A percentile compares a stretch with the other conserved stretches of the same genome.
Evolutionary conservation across 108 stramenopile species (phyloP).

Genomic region (Pseudonitzschia delicatissima): DNA sequence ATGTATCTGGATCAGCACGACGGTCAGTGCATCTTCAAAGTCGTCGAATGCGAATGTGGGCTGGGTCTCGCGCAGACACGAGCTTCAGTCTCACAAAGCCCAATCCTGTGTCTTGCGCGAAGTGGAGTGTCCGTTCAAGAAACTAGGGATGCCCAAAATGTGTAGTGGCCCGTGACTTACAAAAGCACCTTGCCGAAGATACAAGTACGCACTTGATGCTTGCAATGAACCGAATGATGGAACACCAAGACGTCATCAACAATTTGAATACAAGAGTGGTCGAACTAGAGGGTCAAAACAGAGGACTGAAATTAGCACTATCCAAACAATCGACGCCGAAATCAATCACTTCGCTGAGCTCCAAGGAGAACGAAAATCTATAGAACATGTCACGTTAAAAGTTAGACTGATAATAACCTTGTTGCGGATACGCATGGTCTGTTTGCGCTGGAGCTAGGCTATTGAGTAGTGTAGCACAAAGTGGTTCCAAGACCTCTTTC

Average conservation of each 20-base stretch:
- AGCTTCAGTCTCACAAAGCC: conserved; percentile 28
- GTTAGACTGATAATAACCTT: conserved; percentile 28
- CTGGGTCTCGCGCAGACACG: conserved; percentile 26
- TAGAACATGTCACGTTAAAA: conserved; percentile 24
- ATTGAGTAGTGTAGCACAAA: conserved; percentile 44
- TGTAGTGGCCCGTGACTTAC: conserved; percentile 44
- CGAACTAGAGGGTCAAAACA: conserved; percentile 39
- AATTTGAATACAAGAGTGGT: conserved; percentile 30
- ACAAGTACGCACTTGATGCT: conserved; percentile 46
- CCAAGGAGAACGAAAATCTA: conserved; percentile 40
- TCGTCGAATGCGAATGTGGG: conserved; percentile 47
- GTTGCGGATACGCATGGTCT: conserved; percentile 28
- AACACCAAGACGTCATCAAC: conserved; percentile 45
- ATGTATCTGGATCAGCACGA: conserved; percentile 42
- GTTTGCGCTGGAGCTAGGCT: conserved; percentile 35
- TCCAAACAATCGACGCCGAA: no score
- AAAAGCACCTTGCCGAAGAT: conserved; percentile 38
- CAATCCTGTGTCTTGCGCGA: conserved; percentile 42
- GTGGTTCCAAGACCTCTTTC: conserved; percentile 42
- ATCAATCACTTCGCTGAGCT: no score
- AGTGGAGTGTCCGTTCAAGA: conserved; percentile 49
- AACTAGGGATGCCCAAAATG: conserved; percentile 43
- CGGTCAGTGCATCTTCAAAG: conserved; percentile 40
- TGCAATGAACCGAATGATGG: conserved; percentile 42
- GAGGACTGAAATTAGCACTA: conserved; percentile 21